Evolutionary conservation across 2,329 filamentous ascomycete genomes (phyloP).

Genomic region (Byssoonygena ceratinophila): DNA sequence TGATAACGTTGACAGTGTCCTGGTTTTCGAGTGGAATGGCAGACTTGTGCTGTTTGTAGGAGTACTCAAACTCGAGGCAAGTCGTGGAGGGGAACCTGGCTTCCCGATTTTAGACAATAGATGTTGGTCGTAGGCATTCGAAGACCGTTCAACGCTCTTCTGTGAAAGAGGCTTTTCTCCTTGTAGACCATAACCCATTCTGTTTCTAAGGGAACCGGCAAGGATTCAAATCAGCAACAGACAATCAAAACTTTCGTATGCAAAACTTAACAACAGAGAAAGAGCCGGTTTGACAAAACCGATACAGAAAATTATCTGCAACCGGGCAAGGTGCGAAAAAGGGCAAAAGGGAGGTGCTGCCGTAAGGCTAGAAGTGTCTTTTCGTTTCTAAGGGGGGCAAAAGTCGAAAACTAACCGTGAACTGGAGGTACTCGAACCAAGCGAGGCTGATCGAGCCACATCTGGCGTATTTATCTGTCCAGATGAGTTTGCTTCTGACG

Average conservation of each 20-base stretch:
- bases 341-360: too few relatives aligned
- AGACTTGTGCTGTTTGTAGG: conserved; percentile 24
- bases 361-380: too few relatives aligned
- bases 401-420: conserved; percentile 14
- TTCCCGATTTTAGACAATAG: conserved; percentile 53
- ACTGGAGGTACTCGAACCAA: conserved; percentile 8
- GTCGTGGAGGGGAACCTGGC: conserved; percentile 45
- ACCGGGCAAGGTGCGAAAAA: background rate
- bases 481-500: background rate
- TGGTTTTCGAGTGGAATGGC: conserved; percentile 28
- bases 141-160: conserved; percentile 47
- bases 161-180: conserved; percentile 51
- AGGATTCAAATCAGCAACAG: background rate
- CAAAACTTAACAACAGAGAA: background rate
- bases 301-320: background rate
- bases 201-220: background rate
- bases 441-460: conserved; percentile 6
- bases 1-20: conserved; percentile 18
- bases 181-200: conserved; percentile 39
- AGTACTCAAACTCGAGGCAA: conserved; percentile 23
- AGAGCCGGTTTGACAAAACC: background rate
- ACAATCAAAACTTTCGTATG: too few relatives aligned
- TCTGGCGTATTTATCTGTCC: conserved; percentile 3
- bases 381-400: conserved; percentile 2
- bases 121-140: conserved; percentile 53